Percentiles rank a stretch among this genome's conserved stretches.
phyloP scores from a whole-genome alignment of 2,329 filamentous ascomycete genomes.

The Verticillium nubilum region DNA sequence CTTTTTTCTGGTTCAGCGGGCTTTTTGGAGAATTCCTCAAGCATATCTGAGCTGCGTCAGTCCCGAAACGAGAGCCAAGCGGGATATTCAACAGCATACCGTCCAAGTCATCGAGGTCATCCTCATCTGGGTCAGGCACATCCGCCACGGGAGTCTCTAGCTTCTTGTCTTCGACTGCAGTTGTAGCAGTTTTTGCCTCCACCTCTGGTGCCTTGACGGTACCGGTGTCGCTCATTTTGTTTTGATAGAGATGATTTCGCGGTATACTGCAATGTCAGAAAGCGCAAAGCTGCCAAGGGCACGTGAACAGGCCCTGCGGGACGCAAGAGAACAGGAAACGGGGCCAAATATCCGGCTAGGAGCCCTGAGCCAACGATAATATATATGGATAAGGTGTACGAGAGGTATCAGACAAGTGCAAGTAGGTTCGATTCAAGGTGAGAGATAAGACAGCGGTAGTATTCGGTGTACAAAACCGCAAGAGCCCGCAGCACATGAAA shows the following conservation, averaged over 20 bases:
- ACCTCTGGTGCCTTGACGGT: conserved; percentile 9
- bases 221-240: conserved; percentile 4
- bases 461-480: not conserved
- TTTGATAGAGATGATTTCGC: not conserved
- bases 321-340: no score
- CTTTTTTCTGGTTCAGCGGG: conserved; percentile 11
- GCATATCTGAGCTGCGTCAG: conserved; percentile 60
- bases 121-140: conserved; percentile 85
- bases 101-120: conserved; percentile 87
- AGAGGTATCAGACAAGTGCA: not conserved
- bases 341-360: no score
- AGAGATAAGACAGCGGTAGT: not conserved
- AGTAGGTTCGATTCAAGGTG: not conserved
- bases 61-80: not conserved
- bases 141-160: conserved; percentile 37
- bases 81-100: conserved; percentile 41
- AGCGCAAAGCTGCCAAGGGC: no score
- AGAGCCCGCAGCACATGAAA: not conserved
- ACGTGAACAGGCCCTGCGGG: no score
- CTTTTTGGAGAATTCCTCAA: conserved; percentile 73
- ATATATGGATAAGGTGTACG: not conserved
- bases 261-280: no score
- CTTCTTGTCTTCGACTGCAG: conserved; percentile 15
- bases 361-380: not conserved
- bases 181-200: conserved; percentile 10